These are phyloP conservation scores for Podila epigama DNA, from an alignment of 192 early-diverging fungal species.

Conservation along the genomic window DNA sequence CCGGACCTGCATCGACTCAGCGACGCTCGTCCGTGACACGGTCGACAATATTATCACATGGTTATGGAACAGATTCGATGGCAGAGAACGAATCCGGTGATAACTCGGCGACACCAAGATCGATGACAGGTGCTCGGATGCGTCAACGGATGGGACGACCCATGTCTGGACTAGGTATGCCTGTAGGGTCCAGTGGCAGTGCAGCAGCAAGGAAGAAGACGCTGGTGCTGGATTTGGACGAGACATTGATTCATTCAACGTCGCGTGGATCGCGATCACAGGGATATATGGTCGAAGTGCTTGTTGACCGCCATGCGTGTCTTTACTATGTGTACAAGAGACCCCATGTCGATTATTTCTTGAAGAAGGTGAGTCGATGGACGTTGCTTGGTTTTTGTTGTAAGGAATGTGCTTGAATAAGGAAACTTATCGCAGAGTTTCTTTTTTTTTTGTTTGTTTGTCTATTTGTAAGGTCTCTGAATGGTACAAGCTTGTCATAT, in stretches of 20 bases:
- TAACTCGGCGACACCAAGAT: conserved; percentile 16
- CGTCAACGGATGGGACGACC: conserved; percentile 34
- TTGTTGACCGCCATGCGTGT: conserved; percentile 80
- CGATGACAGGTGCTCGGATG: conserved; percentile 8
- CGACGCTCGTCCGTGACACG: background rate
- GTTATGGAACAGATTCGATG: conserved; percentile 49
- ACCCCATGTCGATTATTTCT: conserved; percentile 85
- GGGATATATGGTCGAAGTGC: conserved; percentile 85
- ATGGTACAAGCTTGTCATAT: conserved; percentile 93
- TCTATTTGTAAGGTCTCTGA: conserved; percentile 66
- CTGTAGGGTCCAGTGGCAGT: background rate
- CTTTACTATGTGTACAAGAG: conserved; percentile 92
- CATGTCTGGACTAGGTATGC: conserved; percentile 21
- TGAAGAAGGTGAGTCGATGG: conserved; percentile 70
- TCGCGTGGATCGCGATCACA: conserved; percentile 63
- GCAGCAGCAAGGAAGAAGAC: conserved; percentile 59
- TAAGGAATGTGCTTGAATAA: no score
- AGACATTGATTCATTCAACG: conserved; percentile 88
- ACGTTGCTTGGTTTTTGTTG: no score
- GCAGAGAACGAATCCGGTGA: conserved; percentile 43
- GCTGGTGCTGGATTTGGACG: conserved; percentile 76
- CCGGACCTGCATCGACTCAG: background rate
- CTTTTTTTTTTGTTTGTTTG: background rate
- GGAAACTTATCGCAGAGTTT: background rate
- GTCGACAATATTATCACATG: background rate